Evolutionary conservation across 495 filamentous ascomycete genomes (phyloP).

Genomic region (Clohesyomyces aquaticus): DNA sequence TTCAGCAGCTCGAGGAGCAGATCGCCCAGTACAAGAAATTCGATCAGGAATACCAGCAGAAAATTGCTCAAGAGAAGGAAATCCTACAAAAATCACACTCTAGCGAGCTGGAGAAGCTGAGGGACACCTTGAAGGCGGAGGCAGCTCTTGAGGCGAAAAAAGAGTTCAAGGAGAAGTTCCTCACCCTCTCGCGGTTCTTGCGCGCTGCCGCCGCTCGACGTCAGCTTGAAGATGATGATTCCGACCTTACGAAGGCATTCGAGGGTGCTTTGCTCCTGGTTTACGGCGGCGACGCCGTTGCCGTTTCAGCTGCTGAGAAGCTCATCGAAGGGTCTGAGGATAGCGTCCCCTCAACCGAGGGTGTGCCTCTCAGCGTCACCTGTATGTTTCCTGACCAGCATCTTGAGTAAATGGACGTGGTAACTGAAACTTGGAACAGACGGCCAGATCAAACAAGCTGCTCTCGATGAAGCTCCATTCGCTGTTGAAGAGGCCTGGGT

Average conservation of each 20-base stretch:
- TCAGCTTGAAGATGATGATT: conserved; percentile 63
- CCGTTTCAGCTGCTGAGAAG: conserved; percentile 81
- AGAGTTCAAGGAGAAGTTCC: conserved; percentile 54
- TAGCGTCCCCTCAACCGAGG: conserved; percentile 64
- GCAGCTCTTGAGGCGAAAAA: conserved; percentile 62
- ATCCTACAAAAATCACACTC: conserved; percentile 69
- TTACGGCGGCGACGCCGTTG: conserved; percentile 81
- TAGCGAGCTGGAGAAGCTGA: conserved; percentile 72
- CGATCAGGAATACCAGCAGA: conserved; percentile 74
- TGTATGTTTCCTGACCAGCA: conserved; percentile 60
- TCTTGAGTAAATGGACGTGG: conserved; percentile 14
- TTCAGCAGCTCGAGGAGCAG: conserved; percentile 81
- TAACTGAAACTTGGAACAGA: conserved; percentile 50
- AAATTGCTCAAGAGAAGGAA: conserved; percentile 68
- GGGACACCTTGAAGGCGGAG: conserved; percentile 53
- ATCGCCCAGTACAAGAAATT: conserved; percentile 81
- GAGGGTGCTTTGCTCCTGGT: conserved; percentile 87
- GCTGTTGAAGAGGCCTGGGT: conserved; percentile 51
- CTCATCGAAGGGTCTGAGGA: conserved; percentile 82
- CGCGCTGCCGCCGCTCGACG: conserved; percentile 61
- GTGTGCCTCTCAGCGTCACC: conserved; percentile 67
- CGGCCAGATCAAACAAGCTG: conserved; percentile 67
- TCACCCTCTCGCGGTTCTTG: conserved; percentile 51
- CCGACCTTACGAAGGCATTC: conserved; percentile 79
- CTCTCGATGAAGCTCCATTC: conserved; percentile 56